These are phyloP conservation scores for Phascolomyces articulosus DNA, from an alignment of 371 early-diverging fungal genomes.

Conservation along the genomic window DNA sequence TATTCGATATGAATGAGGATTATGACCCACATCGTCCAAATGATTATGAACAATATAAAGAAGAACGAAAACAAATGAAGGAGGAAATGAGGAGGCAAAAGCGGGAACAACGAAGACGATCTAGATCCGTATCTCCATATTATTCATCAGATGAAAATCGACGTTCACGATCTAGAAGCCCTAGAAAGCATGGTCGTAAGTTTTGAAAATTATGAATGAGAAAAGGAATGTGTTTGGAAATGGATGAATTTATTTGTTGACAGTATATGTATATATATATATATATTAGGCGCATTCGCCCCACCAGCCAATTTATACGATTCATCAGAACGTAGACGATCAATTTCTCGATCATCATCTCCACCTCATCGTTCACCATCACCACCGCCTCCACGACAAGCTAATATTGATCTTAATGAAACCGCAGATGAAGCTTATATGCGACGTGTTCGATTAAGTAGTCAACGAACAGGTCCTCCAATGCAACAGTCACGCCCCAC, in stretches of 20 bases:
- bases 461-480: slow-evolving; percentile 1
- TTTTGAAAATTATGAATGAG: not conserved
- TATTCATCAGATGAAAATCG: slow-evolving; percentile 12
- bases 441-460: slow-evolving; percentile 47
- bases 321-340: not conserved
- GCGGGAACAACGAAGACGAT: slow-evolving; percentile 15
- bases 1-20: slow-evolving; percentile 53
- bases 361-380: slow-evolving; percentile 7
- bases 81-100: slow-evolving; percentile 33
- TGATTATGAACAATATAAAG: slow-evolving; percentile 64
- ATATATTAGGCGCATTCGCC: slow-evolving; percentile 22
- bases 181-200: slow-evolving; percentile 19
- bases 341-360: slow-evolving; percentile 10
- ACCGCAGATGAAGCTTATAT: slow-evolving; percentile 77
- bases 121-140: slow-evolving; percentile 23
- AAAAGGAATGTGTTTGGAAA: not conserved
- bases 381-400: slow-evolving; percentile 13
- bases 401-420: slow-evolving; percentile 40
- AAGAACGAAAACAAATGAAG: slow-evolving; percentile 34
- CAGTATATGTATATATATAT: not conserved
- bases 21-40: slow-evolving; percentile 68
- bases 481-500: not conserved
- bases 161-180: slow-evolving; percentile 28
- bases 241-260: not conserved
- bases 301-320: slow-evolving; percentile 28